Evolutionary conservation across 1,284 basidiomycete species (phyloP).

Genomic region (Ceratobasidium sp.): DNA sequence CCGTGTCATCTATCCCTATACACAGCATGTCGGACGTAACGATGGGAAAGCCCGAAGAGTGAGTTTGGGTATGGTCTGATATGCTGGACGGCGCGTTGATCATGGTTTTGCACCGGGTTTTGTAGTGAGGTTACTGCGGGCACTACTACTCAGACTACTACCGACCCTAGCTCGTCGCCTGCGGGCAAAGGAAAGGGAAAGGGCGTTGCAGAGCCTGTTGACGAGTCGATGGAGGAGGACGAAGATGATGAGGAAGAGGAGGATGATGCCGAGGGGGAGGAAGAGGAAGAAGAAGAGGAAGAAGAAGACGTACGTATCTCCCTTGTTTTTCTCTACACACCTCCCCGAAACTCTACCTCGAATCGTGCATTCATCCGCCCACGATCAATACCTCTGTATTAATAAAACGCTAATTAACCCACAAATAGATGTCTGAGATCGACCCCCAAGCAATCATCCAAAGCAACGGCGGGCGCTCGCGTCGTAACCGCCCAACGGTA

Average conservation of each 20-base stretch:
- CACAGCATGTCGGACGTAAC: conserved; percentile 19
- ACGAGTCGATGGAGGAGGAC: conserved; percentile 31
- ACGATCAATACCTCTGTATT: background rate
- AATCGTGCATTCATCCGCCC: conserved; percentile 24
- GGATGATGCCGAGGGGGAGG: conserved; percentile 30
- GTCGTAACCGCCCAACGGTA: conserved; percentile 23
- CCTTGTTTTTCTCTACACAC: background rate
- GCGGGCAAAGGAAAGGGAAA: conserved; percentile 20
- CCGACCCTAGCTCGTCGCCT: conserved; percentile 23
- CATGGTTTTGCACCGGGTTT: background rate
- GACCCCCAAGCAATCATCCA: conserved; percentile 31
- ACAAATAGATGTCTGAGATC: conserved; percentile 23
- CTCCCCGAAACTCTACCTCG: background rate
- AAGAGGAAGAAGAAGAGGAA: conserved; percentile 19
- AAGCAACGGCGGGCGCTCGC: conserved; percentile 8
- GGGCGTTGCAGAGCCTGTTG: background rate
- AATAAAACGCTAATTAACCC: background rate
- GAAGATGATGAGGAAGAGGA: conserved; percentile 24
- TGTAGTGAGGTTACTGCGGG: background rate
- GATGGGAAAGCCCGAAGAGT: conserved; percentile 23
- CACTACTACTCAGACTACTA: conserved; percentile 8
- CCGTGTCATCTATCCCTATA: background rate
- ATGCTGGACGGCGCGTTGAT: background rate
- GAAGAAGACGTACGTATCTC: conserved; percentile 18
- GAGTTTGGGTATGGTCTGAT: background rate